Base-by-base conservation (phyloP, 2,329 filamentous ascomycete species). In the Ophiostoma ulmi region DNA sequence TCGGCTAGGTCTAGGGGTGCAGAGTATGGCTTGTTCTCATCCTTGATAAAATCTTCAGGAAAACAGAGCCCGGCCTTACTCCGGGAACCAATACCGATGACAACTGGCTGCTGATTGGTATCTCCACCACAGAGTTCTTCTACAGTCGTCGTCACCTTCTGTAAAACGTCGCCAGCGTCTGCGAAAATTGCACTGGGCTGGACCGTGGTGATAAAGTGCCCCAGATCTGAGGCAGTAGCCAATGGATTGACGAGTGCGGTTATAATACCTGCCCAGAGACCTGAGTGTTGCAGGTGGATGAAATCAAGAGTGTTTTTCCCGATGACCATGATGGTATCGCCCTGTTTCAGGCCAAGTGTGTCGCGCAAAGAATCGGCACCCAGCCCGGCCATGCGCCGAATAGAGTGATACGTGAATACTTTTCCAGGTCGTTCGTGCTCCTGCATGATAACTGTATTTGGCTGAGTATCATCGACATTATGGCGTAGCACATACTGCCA, bases 401-500 rank as follows among this genome's bases (percentile, higher is more conserved):
- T 58, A 6, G 66, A 66, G 2, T 5, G 36, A 10, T 36, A 66
- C 10, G 61, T 69, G 17, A 69, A 66, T 1, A 58, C 6, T 31
- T 61, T 67, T 3, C 68, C 65, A 1, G 70, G 70, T 2, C 70
- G 38, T 10, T 70, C 70, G 11, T 70, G 66, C 11, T 70, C 70
- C 17, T 71, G 70, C 31, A 71, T 36, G 13, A 68, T 69, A 26
- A 65, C 35, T 2, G 48, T 69, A 22, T 71, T 39, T 11, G 70
- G 70, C 2, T 65, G 41, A 1, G 70, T 71, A 35, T 71, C 70
- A 58, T 71, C 66, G 11, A 71, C 44, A 14, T 71, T 65, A 20
- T 71, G 55, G 22, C 66, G 31, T 41, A 69, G n/a, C 2, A 71
- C 67, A 52, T 44, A 68, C n/a, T 68, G 66, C 70, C 70, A 69